A percentile compares a stretch with the other conserved stretches of the same genome.
Conservation (phyloP, 768 basidiomycete species). For the Lentinula aciculospora region DNA sequence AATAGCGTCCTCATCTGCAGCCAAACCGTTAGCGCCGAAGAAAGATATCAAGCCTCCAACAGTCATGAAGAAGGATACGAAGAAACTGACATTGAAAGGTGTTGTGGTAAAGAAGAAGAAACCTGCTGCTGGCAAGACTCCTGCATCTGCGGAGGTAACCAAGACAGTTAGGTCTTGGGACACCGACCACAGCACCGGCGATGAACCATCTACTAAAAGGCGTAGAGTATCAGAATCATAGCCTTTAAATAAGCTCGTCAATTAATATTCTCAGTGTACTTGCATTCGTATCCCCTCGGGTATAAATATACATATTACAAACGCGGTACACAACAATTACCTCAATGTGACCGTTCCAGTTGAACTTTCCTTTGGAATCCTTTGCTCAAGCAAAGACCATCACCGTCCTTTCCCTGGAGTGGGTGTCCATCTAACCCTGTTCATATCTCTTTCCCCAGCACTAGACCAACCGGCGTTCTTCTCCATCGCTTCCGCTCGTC, state of each 20-base stretch:
- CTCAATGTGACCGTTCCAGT: too few relatives aligned
- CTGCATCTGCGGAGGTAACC: conserved; percentile 14
- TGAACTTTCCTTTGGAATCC: too few relatives aligned
- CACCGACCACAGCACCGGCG: conserved; percentile 17
- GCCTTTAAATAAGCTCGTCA: neutral
- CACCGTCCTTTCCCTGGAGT: conserved; percentile 42
- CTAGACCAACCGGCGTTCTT: conserved; percentile 52
- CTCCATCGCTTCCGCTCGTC: conserved; percentile 67
- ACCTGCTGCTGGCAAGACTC: conserved; percentile 17
- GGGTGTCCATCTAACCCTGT: conserved; percentile 73
- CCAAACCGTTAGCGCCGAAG: conserved; percentile 25
- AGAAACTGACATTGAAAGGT: conserved; percentile 62
- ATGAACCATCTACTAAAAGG: conserved; percentile 48
- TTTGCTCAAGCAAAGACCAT: too few relatives aligned
- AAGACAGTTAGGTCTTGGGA: conserved; percentile 12
- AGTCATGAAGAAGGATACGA: conserved; percentile 52
- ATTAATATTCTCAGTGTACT: conserved; percentile 5
- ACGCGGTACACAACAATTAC: too few relatives aligned
- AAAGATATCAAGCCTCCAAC: conserved; percentile 22
- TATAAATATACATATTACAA: too few relatives aligned
- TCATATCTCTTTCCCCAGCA: conserved; percentile 56
- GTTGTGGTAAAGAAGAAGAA: conserved; percentile 81
- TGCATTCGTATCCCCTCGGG: too few relatives aligned
- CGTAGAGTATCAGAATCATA: conserved; percentile 36
- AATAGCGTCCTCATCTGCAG: conserved; percentile 14